A percentile compares a stretch with the other conserved stretches of the same genome.
These are phyloP conservation scores for Salix viminalis DNA, from an alignment of 345 rosid species.

Conservation along the genomic window DNA sequence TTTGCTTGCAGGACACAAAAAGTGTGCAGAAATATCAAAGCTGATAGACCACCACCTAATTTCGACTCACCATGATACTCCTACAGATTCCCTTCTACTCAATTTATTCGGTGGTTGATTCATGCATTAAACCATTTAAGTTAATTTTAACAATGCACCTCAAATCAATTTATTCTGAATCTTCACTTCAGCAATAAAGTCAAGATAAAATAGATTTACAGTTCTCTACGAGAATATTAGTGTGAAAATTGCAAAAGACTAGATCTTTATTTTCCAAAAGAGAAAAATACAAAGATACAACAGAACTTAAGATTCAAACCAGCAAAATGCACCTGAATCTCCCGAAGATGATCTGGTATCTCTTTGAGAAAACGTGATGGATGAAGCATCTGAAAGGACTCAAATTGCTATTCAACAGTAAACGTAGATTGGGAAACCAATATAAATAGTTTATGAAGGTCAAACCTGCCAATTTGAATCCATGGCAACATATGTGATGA, in stretches of 20 bases:
- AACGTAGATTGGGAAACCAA: constrained; percentile 9
- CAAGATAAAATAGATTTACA: not conserved
- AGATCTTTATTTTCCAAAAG: not conserved
- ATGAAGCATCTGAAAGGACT: constrained; percentile 63
- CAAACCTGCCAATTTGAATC: constrained; percentile 95
- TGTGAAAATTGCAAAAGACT: not conserved
- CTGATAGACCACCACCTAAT: not conserved
- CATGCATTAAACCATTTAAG: not conserved
- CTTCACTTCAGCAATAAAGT: not conserved
- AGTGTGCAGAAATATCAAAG: not conserved
- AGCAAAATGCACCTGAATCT: constrained; percentile 45
- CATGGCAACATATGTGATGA: constrained; percentile 68
- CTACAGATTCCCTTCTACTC: not conserved
- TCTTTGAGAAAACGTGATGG: constrained; percentile 94
- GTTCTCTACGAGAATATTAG: not conserved
- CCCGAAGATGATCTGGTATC: constrained; percentile 74
- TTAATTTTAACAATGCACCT: not conserved
- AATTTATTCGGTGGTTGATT: not conserved
- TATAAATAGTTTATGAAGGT: constrained; percentile 12
- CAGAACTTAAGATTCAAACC: not conserved
- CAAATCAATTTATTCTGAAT: not conserved
- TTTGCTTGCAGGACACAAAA: not conserved
- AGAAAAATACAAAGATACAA: not conserved
- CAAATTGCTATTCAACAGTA: constrained; percentile 21
- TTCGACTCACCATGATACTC: too few relatives aligned